phyloP scores from a whole-genome alignment of 2,329 filamentous ascomycete genomes.

The Didymella sp. region DNA sequence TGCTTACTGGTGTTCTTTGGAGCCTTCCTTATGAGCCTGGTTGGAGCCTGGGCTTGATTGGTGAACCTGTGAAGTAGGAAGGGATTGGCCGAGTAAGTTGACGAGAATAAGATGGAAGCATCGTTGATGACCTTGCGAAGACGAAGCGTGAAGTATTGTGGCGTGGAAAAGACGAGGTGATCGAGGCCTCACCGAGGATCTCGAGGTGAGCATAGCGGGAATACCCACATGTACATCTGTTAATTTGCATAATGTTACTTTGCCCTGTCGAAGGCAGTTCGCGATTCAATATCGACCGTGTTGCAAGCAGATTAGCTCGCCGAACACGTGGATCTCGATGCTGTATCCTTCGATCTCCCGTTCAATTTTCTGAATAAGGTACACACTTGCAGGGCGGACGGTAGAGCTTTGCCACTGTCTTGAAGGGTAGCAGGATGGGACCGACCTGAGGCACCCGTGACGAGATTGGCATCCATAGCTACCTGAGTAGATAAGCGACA shows the following conservation, averaged over 20 bases:
- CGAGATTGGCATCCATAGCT: not conserved
- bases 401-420: not conserved
- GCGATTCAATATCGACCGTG: not conserved
- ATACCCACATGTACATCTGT: not conserved
- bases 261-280: not conserved
- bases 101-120: not conserved
- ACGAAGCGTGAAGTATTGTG: too few species aligned
- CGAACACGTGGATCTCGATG: slow-evolving; percentile 2
- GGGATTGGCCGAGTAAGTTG: not conserved
- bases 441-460: not conserved
- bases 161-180: too few species aligned
- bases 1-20: slow-evolving; percentile 69
- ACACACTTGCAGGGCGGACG: not conserved
- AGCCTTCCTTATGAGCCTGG: slow-evolving; percentile 72
- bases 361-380: not conserved
- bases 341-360: slow-evolving; percentile 2
- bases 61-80: too few species aligned
- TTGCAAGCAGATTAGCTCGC: not conserved
- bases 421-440: not conserved
- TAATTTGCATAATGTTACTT: too few species aligned
- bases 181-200: too few species aligned
- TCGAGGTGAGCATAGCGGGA: too few species aligned
- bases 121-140: not conserved
- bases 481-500: too few species aligned
- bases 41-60: slow-evolving; percentile 72